Percentiles rank a stretch among this genome's conserved stretches.
Conservation (phyloP, 148 eudicot species). For the Beta vulgaris region DNA sequence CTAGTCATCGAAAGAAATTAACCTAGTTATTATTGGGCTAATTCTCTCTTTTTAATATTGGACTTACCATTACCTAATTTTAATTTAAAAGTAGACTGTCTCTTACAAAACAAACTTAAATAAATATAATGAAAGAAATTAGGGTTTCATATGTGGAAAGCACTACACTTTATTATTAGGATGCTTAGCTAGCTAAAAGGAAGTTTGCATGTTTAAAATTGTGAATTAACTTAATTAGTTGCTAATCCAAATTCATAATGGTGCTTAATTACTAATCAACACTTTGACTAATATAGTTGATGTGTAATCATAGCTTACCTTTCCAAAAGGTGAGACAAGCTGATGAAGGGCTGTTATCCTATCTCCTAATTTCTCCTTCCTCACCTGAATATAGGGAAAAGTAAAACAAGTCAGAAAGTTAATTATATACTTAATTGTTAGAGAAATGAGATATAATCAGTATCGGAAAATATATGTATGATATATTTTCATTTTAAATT, state of each 20-base stretch:
- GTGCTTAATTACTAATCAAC: constrained; percentile 15
- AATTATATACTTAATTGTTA: no score
- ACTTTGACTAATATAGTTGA: background rate
- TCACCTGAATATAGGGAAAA: constrained; percentile 41
- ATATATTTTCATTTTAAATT: no score
- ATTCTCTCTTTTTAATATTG: no score
- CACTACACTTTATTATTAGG: constrained; percentile 15
- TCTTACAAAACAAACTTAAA: background rate
- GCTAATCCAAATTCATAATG: background rate
- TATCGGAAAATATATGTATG: no score
- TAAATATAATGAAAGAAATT: background rate
- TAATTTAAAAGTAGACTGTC: no score
- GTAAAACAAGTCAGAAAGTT: background rate
- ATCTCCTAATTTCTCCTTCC: constrained; percentile 87
- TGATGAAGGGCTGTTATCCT: constrained; percentile 84
- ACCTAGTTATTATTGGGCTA: no score
- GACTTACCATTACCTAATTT: no score
- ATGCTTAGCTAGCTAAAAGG: background rate
- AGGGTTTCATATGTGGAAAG: constrained; percentile 18
- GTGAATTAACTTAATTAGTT: constrained; percentile 12
- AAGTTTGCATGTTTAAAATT: constrained; percentile 3
- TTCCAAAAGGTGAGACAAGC: constrained; percentile 86
- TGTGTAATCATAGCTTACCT: constrained; percentile 43
- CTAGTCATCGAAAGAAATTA: no score
- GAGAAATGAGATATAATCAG: no score